Base-by-base conservation (phyloP, 1,284 basidiomycete species). In the Coniophora puteana region DNA sequence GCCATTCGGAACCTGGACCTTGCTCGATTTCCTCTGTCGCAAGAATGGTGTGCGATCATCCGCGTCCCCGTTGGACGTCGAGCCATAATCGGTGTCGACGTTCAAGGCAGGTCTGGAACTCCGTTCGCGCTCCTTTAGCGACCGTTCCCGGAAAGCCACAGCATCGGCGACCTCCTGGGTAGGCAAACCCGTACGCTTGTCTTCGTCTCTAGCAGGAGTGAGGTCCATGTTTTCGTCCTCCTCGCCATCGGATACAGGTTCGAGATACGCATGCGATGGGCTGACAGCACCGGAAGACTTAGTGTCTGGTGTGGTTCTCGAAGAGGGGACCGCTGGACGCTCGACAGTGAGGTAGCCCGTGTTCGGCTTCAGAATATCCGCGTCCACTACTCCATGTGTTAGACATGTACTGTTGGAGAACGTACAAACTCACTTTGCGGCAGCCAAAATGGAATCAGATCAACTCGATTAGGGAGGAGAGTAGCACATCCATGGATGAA, bases 401-500 rank as follows among this genome's bases (percentile, higher is more conserved):
- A 27, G 36, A 35, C 39, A 33, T 35, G 23, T n/a, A 41, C 33
- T 12, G 5, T 14, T 13, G 0, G 24, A 24, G 14, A 49, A 56
- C 4, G 14, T 5, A 12, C 10, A 12, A 18, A 65, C 81, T 41
- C 60, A 92, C 86, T 95, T 62, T 95, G 93, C 5, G 93, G 93
- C 4, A 98, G 80, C 95, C 95, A 99, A 76, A 98, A 99, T 4
- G 95, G 95, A 13, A 99, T 89, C n/a, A 99, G 78, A 58, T 98
- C 91, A 41, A 98, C 95, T 31, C 95, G 88, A 61, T 93, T 83
- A 25, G 94, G 91, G 7, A 99, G 67, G 1, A 98, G 72, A 0
- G 93, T 95, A 1, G 95, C 88, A 58, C 95, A 99, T 20, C 95
- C 95, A 59, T 98, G 95, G 50, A 98, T 96, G 62, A 98, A 98